Percentiles rank a stretch among this genome's conserved stretches.
Conservation (phyloP, 2,329 filamentous ascomycete species). For the Aureobasidium vineae region DNA sequence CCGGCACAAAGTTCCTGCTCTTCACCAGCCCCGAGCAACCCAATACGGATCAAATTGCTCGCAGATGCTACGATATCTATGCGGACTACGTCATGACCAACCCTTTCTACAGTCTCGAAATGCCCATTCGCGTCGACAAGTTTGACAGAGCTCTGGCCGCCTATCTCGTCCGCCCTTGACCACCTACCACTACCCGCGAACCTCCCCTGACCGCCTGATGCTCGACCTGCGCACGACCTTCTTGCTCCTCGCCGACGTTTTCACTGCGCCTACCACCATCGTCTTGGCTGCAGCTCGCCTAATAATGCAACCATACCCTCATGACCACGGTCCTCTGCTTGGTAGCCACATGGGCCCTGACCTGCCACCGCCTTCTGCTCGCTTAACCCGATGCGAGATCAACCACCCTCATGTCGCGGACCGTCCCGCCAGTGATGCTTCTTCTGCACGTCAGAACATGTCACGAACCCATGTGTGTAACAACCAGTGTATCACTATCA, state of each 20-base stretch:
- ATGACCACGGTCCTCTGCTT: not conserved
- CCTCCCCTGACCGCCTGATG: not conserved
- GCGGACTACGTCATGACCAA: slow-evolving; percentile 99
- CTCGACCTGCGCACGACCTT: not conserved
- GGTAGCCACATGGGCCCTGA: not conserved
- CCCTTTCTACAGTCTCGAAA: slow-evolving; percentile 96
- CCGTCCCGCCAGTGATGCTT: not conserved
- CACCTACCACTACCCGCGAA: not conserved
- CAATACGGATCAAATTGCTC: slow-evolving; percentile 80
- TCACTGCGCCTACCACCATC: not conserved
- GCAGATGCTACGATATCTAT: slow-evolving; percentile 90
- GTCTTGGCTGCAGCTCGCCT: slow-evolving; percentile 6
- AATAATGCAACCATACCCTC: not conserved
- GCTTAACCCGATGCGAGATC: slow-evolving; percentile 1
- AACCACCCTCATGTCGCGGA: slow-evolving; percentile 1
- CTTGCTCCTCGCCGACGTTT: not conserved
- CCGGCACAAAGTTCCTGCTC: slow-evolving; percentile 90
- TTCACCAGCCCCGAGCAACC: slow-evolving; percentile 89
- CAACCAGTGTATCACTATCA: slow-evolving; percentile 21
- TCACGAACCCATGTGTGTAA: slow-evolving; percentile 1
- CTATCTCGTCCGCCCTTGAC: slow-evolving; percentile 38
- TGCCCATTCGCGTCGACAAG: slow-evolving; percentile 92
- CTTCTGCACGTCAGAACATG: slow-evolving; percentile 10
- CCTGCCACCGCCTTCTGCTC: not conserved
- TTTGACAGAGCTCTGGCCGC: slow-evolving; percentile 68